A percentile compares a stretch with the other conserved stretches of the same genome.
These are phyloP conservation scores for Graphium sp. DNA, from an alignment of 2,329 filamentous ascomycete species.

Conservation along the genomic window DNA sequence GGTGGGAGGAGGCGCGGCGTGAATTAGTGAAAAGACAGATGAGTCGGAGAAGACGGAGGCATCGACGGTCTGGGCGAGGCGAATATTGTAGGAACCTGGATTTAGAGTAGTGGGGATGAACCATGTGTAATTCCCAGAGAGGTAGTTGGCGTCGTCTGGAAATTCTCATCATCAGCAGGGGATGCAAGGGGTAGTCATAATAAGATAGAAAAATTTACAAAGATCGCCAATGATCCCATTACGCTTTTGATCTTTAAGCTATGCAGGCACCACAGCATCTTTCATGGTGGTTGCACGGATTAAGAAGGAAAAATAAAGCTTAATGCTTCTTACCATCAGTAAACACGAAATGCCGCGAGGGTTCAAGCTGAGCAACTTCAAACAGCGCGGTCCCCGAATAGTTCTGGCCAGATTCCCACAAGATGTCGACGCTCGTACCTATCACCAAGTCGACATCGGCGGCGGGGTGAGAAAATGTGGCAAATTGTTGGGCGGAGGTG, in stretches of 20 bases:
- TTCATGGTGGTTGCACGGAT: too few species aligned
- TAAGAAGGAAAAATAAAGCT: not conserved
- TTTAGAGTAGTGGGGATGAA: conserved; percentile 3
- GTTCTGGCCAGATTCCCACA: conserved; percentile 1
- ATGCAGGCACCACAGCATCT: too few species aligned
- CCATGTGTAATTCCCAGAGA: conserved; percentile 4
- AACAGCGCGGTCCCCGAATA: not conserved
- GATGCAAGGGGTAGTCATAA: not conserved
- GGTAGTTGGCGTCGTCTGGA: conserved; percentile 2
- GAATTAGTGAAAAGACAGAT: conserved; percentile 4
- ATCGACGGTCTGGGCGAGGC: conserved; percentile 1
- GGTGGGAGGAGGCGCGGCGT: conserved; percentile 2
- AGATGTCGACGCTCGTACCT: not conserved
- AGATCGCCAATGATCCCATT: too few species aligned
- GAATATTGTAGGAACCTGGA: conserved; percentile 5
- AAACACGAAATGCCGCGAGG: not conserved
- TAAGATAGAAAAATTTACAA: not conserved
- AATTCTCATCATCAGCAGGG: not conserved
- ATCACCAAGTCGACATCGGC: conserved; percentile 1
- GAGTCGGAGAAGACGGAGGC: conserved; percentile 3
- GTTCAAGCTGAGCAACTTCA: conserved; percentile 1
- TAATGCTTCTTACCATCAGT: conserved; percentile 1
- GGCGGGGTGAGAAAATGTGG: not conserved
- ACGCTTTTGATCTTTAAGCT: too few species aligned
- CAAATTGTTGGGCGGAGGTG: too few species aligned